Evolutionary conservation across 805 yeast species (phyloP), one percentile per base, ranked within the genome.

Genomic region (Henningerozyma blattae): DNA sequence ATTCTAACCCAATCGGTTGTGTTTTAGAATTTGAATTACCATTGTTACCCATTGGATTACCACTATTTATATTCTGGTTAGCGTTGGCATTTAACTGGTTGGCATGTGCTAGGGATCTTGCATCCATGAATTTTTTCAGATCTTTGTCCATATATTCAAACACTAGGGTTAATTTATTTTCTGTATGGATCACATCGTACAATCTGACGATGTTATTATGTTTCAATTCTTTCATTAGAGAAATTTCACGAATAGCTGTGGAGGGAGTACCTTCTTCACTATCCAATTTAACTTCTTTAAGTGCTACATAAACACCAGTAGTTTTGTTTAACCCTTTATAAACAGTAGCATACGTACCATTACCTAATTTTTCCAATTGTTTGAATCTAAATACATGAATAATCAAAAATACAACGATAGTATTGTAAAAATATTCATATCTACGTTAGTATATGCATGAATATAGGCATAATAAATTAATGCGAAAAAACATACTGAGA

Each of bases 261-360:
- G 96, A 86, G 2, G 98, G 98, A 16, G 93, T 96, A 15, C 98
- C 98, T 57, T 91, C 98, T 58, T 91, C 98, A 15, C 94, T 84
- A 56, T 91, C 98, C 34, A 91, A 64, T 38, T 97, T 74, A 56
- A 91, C 93, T 61, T 91, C 93, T 59, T 91, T 91, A 46, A 91
- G 65, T 0, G 98, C 98, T 25, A 91, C 98, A 30, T 86, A 74
- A n/a, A 95, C 72, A 61, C 89, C 89, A 45, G 86, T 82, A 54
- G 89, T 86, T 44, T 75, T 77, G 54, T 89, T 96, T 33, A 86
- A 66, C 1, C 98, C 98, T 57, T 89, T 91, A 62, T 91, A 91
- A 9, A 91, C 98, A 22, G 93, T 96, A 34, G 98, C 98, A 56
- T 91, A 89, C 2, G 98, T 89, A 41, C 94, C 85, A 33, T 57